Evolutionary conservation across 805 yeast species (phyloP).

Genomic region (Wickerhamiella hasegawae): DNA sequence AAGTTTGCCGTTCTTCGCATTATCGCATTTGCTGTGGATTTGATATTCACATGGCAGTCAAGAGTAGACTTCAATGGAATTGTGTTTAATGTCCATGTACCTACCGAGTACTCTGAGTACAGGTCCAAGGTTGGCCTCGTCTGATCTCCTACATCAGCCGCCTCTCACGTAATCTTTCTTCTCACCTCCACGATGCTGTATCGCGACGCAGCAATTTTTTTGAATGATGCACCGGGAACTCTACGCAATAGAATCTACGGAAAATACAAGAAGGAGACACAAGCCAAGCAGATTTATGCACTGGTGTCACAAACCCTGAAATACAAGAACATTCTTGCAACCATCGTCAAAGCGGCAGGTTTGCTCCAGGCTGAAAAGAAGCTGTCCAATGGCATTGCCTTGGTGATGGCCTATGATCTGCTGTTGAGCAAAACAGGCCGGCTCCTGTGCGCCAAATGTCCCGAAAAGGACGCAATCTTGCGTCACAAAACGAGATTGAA

Average conservation of each 20-base stretch:
- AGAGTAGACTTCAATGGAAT: slow-evolving; percentile 5
- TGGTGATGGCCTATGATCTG: slow-evolving; percentile 67
- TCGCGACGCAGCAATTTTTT: slow-evolving; percentile 14
- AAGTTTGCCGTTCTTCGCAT: slow-evolving; percentile 3
- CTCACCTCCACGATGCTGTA: slow-evolving; percentile 11
- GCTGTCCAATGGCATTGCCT: slow-evolving; percentile 36
- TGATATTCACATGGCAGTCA: slow-evolving; percentile 3
- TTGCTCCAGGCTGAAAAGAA: slow-evolving; percentile 36
- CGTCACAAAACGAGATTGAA: slow-evolving; percentile 65
- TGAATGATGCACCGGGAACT: slow-evolving; percentile 17
- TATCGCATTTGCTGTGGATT: slow-evolving; percentile 3
- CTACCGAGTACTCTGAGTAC: no score
- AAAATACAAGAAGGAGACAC: slow-evolving; percentile 28
- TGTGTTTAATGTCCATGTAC: background rate
- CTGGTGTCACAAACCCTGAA: slow-evolving; percentile 62
- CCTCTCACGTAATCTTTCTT: no score
- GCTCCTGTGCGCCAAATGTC: slow-evolving; percentile 78
- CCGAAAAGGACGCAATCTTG: slow-evolving; percentile 66
- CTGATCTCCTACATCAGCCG: no score
- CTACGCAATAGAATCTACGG: slow-evolving; percentile 23
- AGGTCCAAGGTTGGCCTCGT: no score
- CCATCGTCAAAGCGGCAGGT: slow-evolving; percentile 50
- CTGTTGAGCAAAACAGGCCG: slow-evolving; percentile 60
- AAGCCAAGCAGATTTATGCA: slow-evolving; percentile 81
- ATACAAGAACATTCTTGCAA: slow-evolving; percentile 46